Percentiles rank a stretch among this genome's conserved stretches.
These are phyloP conservation scores for Kwoniella shandongensis DNA, from an alignment of 768 basidiomycete genomes.

Conservation along the genomic window DNA sequence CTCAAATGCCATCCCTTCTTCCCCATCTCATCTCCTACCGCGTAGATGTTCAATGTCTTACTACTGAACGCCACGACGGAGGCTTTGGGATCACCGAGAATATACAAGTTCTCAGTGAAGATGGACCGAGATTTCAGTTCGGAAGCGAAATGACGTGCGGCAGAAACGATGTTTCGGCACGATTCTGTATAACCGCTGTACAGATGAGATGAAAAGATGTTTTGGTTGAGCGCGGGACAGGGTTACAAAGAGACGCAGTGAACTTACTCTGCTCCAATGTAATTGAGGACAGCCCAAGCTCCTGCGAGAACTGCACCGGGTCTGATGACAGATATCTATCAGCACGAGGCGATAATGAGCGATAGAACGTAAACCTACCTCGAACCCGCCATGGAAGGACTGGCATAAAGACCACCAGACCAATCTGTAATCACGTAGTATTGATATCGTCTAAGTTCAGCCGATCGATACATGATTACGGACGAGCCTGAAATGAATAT, in stretches of 20 bases:
- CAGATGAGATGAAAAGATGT: slow-evolving; percentile 4
- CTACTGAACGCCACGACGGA: slow-evolving; percentile 87
- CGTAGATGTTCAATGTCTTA: slow-evolving; percentile 68
- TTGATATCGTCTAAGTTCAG: slow-evolving; percentile 73
- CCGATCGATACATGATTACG: slow-evolving; percentile 87
- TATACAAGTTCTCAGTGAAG: slow-evolving; percentile 66
- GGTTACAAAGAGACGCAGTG: slow-evolving; percentile 1
- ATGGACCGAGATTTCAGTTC: slow-evolving; percentile 58
- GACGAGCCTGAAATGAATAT: slow-evolving; percentile 73
- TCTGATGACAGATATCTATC: slow-evolving; percentile 54
- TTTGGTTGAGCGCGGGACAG: too few species aligned
- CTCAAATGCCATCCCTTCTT: slow-evolving; percentile 90
- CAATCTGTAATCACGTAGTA: slow-evolving; percentile 82
- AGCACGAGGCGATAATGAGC: too few species aligned
- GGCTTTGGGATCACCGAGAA: slow-evolving; percentile 84
- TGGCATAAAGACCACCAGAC: slow-evolving; percentile 79
- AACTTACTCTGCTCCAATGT: slow-evolving; percentile 79
- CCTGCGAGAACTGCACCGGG: slow-evolving; percentile 91
- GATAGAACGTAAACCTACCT: slow-evolving; percentile 60
- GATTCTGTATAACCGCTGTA: slow-evolving; percentile 81
- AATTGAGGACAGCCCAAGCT: slow-evolving; percentile 94
- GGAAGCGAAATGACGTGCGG: slow-evolving; percentile 65
- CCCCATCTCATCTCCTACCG: slow-evolving; percentile 86
- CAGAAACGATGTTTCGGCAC: slow-evolving; percentile 75
- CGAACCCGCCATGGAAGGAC: slow-evolving; percentile 85